These are phyloP conservation scores for Aspergillus jensenii DNA, from an alignment of 2,329 filamentous ascomycete species.

Conservation along the genomic window DNA sequence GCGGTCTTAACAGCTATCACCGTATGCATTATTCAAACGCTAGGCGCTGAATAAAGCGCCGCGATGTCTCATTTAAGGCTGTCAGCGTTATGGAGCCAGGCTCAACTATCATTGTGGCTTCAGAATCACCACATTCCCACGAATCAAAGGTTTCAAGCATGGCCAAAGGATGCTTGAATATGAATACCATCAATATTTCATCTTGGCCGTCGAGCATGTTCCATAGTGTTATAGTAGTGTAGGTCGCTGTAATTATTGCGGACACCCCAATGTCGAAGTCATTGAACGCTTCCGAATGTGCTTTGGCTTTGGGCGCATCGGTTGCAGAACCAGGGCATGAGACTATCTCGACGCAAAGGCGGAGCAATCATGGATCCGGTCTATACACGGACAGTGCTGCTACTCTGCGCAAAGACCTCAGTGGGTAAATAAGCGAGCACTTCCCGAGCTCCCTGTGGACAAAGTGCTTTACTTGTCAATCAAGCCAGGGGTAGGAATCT, in stretches of 20 bases:
- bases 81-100: background rate
- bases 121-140: background rate
- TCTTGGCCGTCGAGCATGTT: background rate
- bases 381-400: background rate
- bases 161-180: background rate
- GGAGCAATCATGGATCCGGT: background rate
- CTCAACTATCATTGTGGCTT: background rate
- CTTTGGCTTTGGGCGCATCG: background rate
- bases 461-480: background rate
- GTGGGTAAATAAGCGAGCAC: background rate
- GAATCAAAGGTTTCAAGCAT: background rate
- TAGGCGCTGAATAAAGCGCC: background rate
- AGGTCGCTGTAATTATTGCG: background rate
- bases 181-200: background rate
- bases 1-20: background rate
- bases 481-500: background rate
- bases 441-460: background rate
- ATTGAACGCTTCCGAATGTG: background rate
- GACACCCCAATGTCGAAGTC: background rate
- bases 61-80: background rate
- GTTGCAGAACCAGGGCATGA: background rate
- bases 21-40: background rate
- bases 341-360: background rate
- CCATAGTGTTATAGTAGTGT: background rate
- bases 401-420: background rate